Evolutionary conservation across 108 stramenopile genomes (phyloP).

Genomic region (Cyclotella cryptica): DNA sequence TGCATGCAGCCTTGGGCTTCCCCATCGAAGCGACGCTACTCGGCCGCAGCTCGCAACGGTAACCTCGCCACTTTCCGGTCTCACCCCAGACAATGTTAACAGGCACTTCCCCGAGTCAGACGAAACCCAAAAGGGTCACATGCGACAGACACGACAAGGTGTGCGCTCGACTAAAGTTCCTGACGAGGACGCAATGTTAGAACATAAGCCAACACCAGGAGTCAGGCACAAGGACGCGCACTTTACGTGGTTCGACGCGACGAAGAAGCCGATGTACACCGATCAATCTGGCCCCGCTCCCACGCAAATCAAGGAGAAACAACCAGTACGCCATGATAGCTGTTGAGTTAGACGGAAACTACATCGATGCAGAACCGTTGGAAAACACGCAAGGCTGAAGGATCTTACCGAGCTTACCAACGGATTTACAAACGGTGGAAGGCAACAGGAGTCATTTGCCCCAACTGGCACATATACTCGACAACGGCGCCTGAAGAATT

Average conservation of each 20-base stretch:
- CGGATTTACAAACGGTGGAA: conserved; percentile 17
- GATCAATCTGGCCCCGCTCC: conserved; percentile 7
- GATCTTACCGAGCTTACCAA: conserved; percentile 22
- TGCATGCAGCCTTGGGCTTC: conserved; percentile 42
- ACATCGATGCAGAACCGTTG: conserved; percentile 24
- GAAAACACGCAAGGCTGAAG: conserved; percentile 9
- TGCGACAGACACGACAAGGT: conserved; percentile 33
- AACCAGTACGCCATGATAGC: conserved; percentile 6
- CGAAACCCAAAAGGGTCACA: conserved; percentile 44
- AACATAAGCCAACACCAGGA: background rate
- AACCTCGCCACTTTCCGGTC: conserved; percentile 34
- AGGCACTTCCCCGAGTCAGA: conserved; percentile 7
- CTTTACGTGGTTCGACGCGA: conserved; percentile 16
- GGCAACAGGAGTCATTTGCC: conserved; percentile 19
- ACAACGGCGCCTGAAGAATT: background rate
- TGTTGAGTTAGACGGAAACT: conserved; percentile 5
- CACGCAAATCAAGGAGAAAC: conserved; percentile 1
- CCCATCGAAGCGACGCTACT: conserved; percentile 38
- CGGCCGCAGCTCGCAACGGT: conserved; percentile 22
- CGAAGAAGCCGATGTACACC: conserved; percentile 5
- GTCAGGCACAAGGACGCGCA: conserved; percentile 1
- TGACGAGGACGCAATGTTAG: background rate
- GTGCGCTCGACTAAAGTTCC: conserved; percentile 37
- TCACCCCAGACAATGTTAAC: conserved; percentile 1
- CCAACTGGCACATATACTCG: conserved; percentile 23